Evolutionary conservation across 371 early-diverging fungal genomes (phyloP).

Genomic region (Syncephalastrum monosporum): DNA sequence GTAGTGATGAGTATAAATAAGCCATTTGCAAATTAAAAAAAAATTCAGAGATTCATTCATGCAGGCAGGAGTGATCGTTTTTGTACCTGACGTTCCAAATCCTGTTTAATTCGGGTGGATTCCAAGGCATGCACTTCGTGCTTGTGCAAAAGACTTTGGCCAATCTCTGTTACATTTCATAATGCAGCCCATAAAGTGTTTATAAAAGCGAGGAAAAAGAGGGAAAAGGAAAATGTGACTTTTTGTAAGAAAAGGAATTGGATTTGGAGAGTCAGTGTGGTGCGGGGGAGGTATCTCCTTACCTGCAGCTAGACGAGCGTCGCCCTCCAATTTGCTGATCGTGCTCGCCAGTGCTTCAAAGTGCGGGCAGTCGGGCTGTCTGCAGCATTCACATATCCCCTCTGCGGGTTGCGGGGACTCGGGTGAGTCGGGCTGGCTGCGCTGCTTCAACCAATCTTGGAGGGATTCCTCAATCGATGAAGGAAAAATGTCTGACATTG

Average conservation of each 20-base stretch:
- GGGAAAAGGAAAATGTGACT: not conserved
- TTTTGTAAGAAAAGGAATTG: not conserved
- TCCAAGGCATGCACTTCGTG: conserved; percentile 39
- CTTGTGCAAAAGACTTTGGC: conserved; percentile 43
- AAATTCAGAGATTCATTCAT: conserved; percentile 5
- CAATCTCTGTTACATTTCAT: conserved; percentile 31
- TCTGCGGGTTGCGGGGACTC: conserved; percentile 17
- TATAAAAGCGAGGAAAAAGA: not conserved
- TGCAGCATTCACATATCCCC: conserved; percentile 38
- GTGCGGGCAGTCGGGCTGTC: conserved; percentile 27
- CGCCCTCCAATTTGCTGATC: conserved; percentile 39
- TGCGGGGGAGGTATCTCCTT: conserved; percentile 5
- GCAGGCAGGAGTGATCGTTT: not conserved
- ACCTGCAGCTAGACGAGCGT: conserved; percentile 50
- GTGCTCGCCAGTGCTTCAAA: conserved; percentile 25
- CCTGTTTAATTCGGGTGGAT: conserved; percentile 24
- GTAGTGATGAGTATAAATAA: not conserved
- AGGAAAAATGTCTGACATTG: conserved; percentile 1
- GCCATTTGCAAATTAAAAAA: not conserved
- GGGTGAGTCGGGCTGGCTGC: conserved; percentile 20
- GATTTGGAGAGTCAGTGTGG: too few relatives aligned
- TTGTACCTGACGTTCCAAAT: conserved; percentile 34
- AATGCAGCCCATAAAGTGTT: not conserved
- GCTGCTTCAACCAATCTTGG: conserved; percentile 34
- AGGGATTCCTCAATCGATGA: conserved; percentile 37